Percentiles rank a stretch among this genome's conserved stretches.
Evolutionary conservation across 2,329 filamentous ascomycete genomes (phyloP).

Genomic region (Aspergillus sp.): DNA sequence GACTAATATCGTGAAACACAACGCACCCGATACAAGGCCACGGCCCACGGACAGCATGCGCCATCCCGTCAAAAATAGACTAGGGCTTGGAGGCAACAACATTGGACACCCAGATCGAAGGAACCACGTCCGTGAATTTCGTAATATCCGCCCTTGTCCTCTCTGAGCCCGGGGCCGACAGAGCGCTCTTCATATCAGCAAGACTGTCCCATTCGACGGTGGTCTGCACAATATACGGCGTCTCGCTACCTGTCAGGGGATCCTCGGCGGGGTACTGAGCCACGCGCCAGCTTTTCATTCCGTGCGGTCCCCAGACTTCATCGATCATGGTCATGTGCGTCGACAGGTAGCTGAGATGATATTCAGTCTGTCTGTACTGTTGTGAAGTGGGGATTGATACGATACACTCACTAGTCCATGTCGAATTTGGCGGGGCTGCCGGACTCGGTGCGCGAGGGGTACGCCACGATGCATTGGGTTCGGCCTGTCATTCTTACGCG

Average conservation of each 20-base stretch:
- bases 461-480: constrained; percentile 2
- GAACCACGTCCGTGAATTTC: constrained; percentile 2
- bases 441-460: background rate
- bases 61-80: no score
- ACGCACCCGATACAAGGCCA: no score
- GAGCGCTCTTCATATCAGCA: background rate
- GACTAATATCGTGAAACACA: no score
- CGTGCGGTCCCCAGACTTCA: constrained; percentile 2
- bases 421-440: constrained; percentile 1
- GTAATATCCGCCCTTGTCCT: background rate
- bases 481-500: background rate
- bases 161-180: background rate
- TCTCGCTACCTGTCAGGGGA: background rate
- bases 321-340: constrained; percentile 5
- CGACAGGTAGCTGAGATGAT: background rate
- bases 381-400: background rate
- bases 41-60: no score
- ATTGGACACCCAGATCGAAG: background rate
- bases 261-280: background rate
- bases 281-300: constrained; percentile 3
- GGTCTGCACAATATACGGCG: background rate
- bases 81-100: background rate
- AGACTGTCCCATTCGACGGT: constrained; percentile 3
- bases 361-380: background rate
- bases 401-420: background rate